Percentiles rank a stretch among this genome's conserved stretches.
These are phyloP conservation scores for Colletotrichum sp. DNA, from an alignment of 2,329 filamentous ascomycete genomes.

Conservation along the genomic window DNA sequence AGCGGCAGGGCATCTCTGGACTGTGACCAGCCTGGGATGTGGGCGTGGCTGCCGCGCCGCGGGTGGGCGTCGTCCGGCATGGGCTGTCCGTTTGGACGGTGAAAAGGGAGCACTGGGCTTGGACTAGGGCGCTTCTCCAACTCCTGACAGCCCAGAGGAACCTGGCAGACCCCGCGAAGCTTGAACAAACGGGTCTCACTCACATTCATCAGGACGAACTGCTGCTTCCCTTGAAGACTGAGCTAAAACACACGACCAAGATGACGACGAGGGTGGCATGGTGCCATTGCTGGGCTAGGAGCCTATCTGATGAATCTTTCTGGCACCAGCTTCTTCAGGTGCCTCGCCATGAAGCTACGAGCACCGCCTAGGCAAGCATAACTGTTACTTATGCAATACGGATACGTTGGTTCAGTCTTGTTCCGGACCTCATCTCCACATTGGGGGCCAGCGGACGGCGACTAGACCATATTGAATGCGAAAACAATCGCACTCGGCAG, in stretches of 20 bases:
- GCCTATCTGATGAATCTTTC: background rate
- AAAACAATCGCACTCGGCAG: background rate
- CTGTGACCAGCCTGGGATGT: constrained; percentile 3
- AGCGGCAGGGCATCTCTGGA: background rate
- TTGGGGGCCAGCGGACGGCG: background rate
- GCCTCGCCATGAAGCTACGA: background rate
- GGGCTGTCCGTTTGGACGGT: constrained; percentile 18
- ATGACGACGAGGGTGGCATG: background rate
- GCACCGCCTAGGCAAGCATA: background rate
- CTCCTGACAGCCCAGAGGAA: constrained; percentile 7
- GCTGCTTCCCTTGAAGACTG: background rate
- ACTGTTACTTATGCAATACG: background rate
- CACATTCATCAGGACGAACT: constrained; percentile 3
- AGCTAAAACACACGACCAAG: constrained; percentile 7
- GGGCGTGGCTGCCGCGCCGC: constrained; percentile 6
- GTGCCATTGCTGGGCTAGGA: background rate
- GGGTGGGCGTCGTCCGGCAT: constrained; percentile 17
- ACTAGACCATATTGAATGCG: background rate
- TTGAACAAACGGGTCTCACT: constrained; percentile 16
- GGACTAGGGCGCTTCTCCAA: constrained; percentile 3
- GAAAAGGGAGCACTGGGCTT: constrained; percentile 1
- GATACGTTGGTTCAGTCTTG: background rate
- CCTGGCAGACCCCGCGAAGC: constrained; percentile 20
- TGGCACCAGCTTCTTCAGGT: background rate
- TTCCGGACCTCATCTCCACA: background rate